Percentiles rank a stretch among this genome's conserved stretches.
These are phyloP conservation scores for Mycena epipterygia DNA, from an alignment of 768 basidiomycete species.

Conservation along the genomic window DNA sequence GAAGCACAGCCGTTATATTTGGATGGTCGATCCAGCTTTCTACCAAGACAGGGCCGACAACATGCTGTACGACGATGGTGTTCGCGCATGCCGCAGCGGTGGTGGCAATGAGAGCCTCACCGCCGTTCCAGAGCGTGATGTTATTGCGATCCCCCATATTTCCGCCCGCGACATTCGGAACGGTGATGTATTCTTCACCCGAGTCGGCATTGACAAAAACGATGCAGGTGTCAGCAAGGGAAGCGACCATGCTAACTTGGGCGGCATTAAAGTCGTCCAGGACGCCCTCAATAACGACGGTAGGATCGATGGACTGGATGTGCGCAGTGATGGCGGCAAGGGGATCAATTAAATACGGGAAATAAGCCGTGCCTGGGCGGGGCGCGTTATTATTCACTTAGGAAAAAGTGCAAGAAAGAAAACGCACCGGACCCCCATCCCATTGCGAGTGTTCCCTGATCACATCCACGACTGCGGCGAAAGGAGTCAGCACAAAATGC, in stretches of 20 bases:
- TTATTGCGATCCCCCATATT: constrained; percentile 45
- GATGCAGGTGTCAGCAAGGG: constrained; percentile 45
- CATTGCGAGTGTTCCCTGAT: constrained; percentile 59
- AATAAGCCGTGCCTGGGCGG: constrained; percentile 52
- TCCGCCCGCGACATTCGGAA: no score
- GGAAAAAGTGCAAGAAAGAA: neutral
- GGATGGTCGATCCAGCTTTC: constrained; percentile 76
- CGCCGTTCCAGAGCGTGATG: constrained; percentile 56
- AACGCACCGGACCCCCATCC: constrained; percentile 40
- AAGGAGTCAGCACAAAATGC: neutral
- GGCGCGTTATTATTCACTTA: neutral
- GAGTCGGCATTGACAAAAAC: constrained; percentile 51
- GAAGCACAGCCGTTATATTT: constrained; percentile 60
- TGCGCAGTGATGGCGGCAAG: constrained; percentile 38
- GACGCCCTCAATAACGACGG: constrained; percentile 36
- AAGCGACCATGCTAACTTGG: constrained; percentile 39
- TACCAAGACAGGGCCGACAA: constrained; percentile 68
- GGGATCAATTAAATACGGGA: constrained; percentile 47
- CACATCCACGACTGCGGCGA: constrained; percentile 44
- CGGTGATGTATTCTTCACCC: constrained; percentile 60
- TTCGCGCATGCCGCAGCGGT: constrained; percentile 67
- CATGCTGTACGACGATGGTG: constrained; percentile 73
- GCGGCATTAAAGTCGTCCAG: constrained; percentile 47
- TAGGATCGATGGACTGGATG: constrained; percentile 43
- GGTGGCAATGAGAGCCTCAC: constrained; percentile 56